Evolutionary conservation across 148 eudicot species (phyloP).

Genomic region (Camellia japonica): DNA sequence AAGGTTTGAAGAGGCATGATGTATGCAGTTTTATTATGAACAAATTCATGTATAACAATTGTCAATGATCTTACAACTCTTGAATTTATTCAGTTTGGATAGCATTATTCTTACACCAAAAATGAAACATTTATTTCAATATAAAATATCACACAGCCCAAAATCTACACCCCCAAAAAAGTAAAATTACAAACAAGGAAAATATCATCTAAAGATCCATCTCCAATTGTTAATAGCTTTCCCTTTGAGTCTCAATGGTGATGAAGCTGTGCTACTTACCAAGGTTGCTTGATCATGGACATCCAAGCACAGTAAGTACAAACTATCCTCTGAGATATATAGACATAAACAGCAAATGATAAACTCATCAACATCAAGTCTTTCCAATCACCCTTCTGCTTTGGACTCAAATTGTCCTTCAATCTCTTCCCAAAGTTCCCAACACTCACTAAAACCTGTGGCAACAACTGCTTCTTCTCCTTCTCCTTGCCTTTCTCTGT

Average conservation of each 20-base stretch:
- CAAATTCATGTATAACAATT: too few species aligned
- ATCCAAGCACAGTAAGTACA: slow-evolving; percentile 93
- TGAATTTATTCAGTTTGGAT: too few species aligned
- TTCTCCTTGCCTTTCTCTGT: slow-evolving; percentile 18
- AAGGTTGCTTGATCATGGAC: slow-evolving; percentile 52
- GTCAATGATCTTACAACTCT: too few species aligned
- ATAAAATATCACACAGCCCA: neutral
- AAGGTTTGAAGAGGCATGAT: too few species aligned
- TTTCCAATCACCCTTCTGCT: slow-evolving; percentile 86
- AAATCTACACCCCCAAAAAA: neutral
- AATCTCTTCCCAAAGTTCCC: slow-evolving; percentile 41
- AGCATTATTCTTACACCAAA: neutral
- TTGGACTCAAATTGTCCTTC: slow-evolving; percentile 71
- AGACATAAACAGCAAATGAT: slow-evolving; percentile 88
- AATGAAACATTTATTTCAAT: neutral
- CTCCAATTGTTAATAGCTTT: too few species aligned
- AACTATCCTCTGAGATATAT: slow-evolving; percentile 86
- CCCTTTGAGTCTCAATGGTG: neutral
- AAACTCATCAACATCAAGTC: slow-evolving; percentile 78
- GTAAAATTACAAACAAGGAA: neutral
- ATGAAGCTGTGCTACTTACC: slow-evolving; percentile 25
- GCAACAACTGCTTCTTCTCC: slow-evolving; percentile 15
- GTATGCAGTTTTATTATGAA: too few species aligned
- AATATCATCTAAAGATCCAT: neutral
- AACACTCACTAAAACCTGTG: slow-evolving; percentile 21